Evolutionary conservation across 2,329 filamentous ascomycete genomes (phyloP).

Genomic region (Cordyceps farinosa): DNA sequence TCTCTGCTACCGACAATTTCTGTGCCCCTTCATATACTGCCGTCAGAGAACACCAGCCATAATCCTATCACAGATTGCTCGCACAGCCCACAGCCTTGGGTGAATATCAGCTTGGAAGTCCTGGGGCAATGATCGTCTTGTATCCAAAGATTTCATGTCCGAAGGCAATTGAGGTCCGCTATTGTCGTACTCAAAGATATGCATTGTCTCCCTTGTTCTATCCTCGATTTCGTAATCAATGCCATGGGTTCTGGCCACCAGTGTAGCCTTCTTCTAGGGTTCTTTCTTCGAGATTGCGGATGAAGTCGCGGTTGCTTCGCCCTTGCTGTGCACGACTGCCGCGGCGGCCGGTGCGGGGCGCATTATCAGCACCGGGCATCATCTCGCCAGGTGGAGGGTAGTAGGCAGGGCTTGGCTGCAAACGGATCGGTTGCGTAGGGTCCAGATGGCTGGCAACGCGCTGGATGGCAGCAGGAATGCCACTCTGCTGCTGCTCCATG

Average conservation of each 20-base stretch:
- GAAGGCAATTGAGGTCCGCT: neutral
- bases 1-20: neutral
- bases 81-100: neutral
- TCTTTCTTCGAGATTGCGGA: constrained; percentile 88
- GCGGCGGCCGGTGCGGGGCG: constrained; percentile 60
- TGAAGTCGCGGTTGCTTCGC: constrained; percentile 77
- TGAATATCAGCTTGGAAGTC: neutral
- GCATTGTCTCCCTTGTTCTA: neutral
- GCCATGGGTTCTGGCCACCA: constrained; percentile 58
- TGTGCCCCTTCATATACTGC: neutral
- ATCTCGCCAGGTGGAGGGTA: constrained; percentile 91
- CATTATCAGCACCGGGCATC: constrained; percentile 60
- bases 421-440: constrained; percentile 85
- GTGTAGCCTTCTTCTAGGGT: constrained; percentile 92
- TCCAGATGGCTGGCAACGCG: constrained; percentile 94
- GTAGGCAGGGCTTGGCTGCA: constrained; percentile 95
- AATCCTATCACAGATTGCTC: too few species aligned
- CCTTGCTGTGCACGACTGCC: constrained; percentile 66
- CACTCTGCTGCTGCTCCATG: constrained; percentile 91
- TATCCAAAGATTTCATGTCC: constrained; percentile 10
- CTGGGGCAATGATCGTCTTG: neutral
- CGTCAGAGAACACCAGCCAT: neutral
- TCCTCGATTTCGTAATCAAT: constrained; percentile 47
- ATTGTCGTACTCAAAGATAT: neutral
- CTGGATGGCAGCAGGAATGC: constrained; percentile 89